Conservation (phyloP, 2,329 filamentous ascomycete genomes). For the Nemania sp. region DNA sequence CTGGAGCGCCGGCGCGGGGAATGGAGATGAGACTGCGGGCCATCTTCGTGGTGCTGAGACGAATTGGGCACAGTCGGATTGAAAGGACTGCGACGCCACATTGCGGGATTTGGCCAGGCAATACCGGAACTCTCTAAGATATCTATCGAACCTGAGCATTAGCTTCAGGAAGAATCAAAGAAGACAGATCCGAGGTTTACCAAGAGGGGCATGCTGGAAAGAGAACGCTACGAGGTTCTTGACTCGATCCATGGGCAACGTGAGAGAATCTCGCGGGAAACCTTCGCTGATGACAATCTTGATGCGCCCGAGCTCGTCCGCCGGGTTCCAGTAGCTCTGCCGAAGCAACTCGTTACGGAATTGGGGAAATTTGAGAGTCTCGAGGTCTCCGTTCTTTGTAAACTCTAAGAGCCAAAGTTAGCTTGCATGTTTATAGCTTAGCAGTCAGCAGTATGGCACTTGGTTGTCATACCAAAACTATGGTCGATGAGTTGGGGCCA, state of each 20-base stretch:
- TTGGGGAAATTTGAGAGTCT: conserved; percentile 69
- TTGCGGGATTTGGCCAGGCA: conserved; percentile 75
- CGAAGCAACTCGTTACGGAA: conserved; percentile 72
- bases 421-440: conserved; percentile 36
- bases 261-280: conserved; percentile 57
- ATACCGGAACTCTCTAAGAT: conserved; percentile 73
- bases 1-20: conserved; percentile 55
- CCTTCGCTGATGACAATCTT: conserved; percentile 77
- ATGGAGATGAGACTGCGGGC: conserved; percentile 62
- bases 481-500: conserved; percentile 56
- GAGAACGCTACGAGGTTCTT: conserved; percentile 78
- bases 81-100: conserved; percentile 62
- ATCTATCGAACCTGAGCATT: conserved; percentile 50
- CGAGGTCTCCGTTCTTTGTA: conserved; percentile 60
- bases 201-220: conserved; percentile 80
- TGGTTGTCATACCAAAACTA: conserved; percentile 44
- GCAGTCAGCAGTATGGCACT: neutral
- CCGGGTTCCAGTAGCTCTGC: conserved; percentile 71
- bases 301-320: conserved; percentile 73
- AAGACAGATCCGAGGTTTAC: conserved; percentile 48
- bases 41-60: conserved; percentile 48
- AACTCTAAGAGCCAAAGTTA: conserved; percentile 44
- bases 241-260: conserved; percentile 63
- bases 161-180: neutral
- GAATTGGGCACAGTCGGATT: conserved; percentile 47